Evolutionary conservation across 768 basidiomycete genomes (phyloP), one percentile per base, ranked within the genome.

Genomic region (Leucosporidium scottii): DNA sequence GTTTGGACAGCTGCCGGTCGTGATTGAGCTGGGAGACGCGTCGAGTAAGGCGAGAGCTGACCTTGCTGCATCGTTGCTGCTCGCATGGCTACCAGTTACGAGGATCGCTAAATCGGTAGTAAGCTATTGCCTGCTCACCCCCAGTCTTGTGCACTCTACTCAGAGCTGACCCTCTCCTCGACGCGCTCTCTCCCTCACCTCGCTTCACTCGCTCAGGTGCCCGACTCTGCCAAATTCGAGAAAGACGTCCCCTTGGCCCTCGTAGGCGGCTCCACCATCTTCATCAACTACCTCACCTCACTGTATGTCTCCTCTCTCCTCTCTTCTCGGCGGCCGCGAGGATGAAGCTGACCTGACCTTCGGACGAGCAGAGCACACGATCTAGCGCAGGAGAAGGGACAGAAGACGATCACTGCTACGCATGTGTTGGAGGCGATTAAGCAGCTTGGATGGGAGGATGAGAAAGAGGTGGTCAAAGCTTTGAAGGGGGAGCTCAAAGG

Each of bases 281-380:
- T 97, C 78, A 93, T 99, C 73, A 93, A 89, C 77, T 94, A 93
- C 74, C 81, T 98, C 12, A 87, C 93, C 88, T 77, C 73, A 86
- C 80, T 61, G 28, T 69, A 12, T n/a, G 69, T 23, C 25, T 23
- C 18, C 30, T 39, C 31, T 12, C 23, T 28, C 56, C 15, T 44
- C 39, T 64, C 62, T 25, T 31, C 44, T 34, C 12, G 13, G 21
- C 21, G 21, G 12, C 12, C 25, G 15, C 17, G 20, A 2, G 15
- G 31, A 34, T 47, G 55, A 59, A 27, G 9, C 18, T 23, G 39
- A 50, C 44, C 31, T 3, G 20, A 15, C 7, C 4, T 15, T 10
- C 48, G 12, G 23, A 6, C 2, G 36, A 23, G 28, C 63, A 74
- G 75, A 23, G 53, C 72, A 5, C 73, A 74, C 59, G 75, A 76